Conservation (phyloP, 495 filamentous ascomycete genomes). For the Ramalina intermedia region DNA sequence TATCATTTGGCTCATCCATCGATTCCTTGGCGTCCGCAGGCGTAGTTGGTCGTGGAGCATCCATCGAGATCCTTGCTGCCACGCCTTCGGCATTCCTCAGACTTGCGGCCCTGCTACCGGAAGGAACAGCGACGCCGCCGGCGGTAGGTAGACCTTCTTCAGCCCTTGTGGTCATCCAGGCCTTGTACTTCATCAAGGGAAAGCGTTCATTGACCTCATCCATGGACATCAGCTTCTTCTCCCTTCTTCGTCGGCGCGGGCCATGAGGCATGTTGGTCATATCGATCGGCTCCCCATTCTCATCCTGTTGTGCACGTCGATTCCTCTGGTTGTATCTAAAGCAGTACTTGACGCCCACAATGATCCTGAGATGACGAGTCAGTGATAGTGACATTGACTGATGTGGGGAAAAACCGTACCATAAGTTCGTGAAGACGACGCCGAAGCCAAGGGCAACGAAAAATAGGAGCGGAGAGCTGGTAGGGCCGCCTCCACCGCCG, state of each 20-base stretch:
- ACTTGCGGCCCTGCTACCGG: constrained; percentile 49
- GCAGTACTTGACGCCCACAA: constrained; percentile 98
- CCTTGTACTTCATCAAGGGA: constrained; percentile 89
- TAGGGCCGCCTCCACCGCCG: constrained; percentile 32
- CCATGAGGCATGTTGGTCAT: constrained; percentile 55
- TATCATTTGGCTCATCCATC: constrained; percentile 2
- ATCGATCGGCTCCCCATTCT: constrained; percentile 79
- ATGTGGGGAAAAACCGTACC: constrained; percentile 37
- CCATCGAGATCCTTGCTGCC: constrained; percentile 18
- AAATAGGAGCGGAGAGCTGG: constrained; percentile 85
- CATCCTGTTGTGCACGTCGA: constrained; percentile 59
- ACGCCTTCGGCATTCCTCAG: constrained; percentile 47
- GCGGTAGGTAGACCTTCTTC: constrained; percentile 68
- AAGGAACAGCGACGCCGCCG: constrained; percentile 70
- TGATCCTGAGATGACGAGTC: constrained; percentile 59
- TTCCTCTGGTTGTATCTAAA: constrained; percentile 96
- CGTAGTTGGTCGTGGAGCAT: constrained; percentile 8
- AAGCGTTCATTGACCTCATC: constrained; percentile 98
- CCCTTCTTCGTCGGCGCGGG: constrained; percentile 68
- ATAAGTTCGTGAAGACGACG: constrained; percentile 97
- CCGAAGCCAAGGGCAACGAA: constrained; percentile 96
- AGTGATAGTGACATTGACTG: neutral
- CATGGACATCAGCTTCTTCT: constrained; percentile 98
- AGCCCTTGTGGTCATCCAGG: constrained; percentile 75
- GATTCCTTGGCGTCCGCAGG: constrained; percentile 5